A percentile compares a stretch with the other conserved stretches of the same genome.
Evolutionary conservation across 2,329 filamentous ascomycete species (phyloP).

Genomic region (Alternaria ventricosa): DNA sequence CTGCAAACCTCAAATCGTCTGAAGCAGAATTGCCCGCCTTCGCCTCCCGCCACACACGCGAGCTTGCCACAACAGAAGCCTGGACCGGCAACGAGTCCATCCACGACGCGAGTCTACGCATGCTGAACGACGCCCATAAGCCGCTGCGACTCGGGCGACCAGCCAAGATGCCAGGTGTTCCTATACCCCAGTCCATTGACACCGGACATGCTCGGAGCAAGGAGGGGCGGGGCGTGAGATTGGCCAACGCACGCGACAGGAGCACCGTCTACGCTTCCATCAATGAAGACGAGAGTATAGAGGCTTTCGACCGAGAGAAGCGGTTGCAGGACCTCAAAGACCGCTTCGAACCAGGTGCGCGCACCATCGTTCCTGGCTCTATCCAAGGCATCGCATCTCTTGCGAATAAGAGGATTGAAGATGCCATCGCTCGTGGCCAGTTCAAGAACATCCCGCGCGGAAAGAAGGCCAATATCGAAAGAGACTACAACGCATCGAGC

Average conservation of each 20-base stretch:
- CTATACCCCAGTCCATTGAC: constrained; percentile 38
- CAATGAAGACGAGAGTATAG: constrained; percentile 62
- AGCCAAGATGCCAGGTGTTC: constrained; percentile 26
- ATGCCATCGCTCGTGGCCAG: constrained; percentile 89
- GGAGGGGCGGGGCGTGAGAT: constrained; percentile 46
- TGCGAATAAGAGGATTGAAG: constrained; percentile 91
- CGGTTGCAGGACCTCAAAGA: constrained; percentile 78
- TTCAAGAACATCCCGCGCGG: constrained; percentile 76
- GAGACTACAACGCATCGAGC: constrained; percentile 81
- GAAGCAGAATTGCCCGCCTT: constrained; percentile 62
- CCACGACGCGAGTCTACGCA: constrained; percentile 79
- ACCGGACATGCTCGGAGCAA: constrained; percentile 49
- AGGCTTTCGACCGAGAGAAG: constrained; percentile 74
- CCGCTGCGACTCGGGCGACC: constrained; percentile 47
- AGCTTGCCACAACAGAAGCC: constrained; percentile 69
- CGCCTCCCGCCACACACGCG: constrained; percentile 72
- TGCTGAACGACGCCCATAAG: constrained; percentile 70
- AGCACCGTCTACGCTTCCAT: constrained; percentile 62
- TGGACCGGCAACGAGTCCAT: constrained; percentile 82
- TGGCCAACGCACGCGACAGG: constrained; percentile 65
- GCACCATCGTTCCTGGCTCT: constrained; percentile 77
- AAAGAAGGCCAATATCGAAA: constrained; percentile 77
- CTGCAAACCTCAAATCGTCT: constrained; percentile 62
- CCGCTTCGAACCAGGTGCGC: constrained; percentile 75
- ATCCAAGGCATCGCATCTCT: constrained; percentile 80